Percentiles rank a stretch among this genome's conserved stretches.
phyloP scores from a whole-genome alignment of 257 asterid genomes.

The Solanum tarapatanum region DNA sequence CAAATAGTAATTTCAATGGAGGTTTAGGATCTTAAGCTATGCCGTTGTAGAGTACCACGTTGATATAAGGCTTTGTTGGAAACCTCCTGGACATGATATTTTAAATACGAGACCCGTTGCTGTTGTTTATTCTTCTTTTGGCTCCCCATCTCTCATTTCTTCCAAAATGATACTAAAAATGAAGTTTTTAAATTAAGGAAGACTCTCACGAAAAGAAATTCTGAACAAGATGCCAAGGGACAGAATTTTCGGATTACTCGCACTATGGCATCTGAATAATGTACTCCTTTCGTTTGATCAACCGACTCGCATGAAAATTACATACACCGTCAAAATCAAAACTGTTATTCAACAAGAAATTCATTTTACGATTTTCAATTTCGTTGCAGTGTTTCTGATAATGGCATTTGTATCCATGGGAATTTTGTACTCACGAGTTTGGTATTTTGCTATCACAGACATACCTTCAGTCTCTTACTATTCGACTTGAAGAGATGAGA shows the following conservation, averaged over 20 bases:
- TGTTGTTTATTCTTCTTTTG: not conserved
- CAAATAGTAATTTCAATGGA: not conserved
- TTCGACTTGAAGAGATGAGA: conserved; percentile 93
- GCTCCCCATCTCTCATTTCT: not conserved
- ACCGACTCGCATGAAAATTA: not conserved
- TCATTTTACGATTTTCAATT: not conserved
- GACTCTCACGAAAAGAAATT: not conserved
- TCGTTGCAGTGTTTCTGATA: not conserved
- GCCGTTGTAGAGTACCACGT: not conserved
- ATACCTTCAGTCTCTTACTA: conserved; percentile 85
- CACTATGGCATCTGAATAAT: not conserved
- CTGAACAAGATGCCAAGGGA: not conserved
- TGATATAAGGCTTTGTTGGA: not conserved
- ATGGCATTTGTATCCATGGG: not conserved
- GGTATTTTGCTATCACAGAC: conserved; percentile 38
- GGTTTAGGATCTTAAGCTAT: not conserved
- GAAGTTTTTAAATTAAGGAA: not conserved
- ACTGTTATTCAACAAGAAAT: not conserved
- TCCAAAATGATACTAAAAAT: not conserved
- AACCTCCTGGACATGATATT: not conserved
- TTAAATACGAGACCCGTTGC: not conserved
- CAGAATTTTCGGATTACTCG: not conserved
- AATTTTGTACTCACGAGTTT: not conserved
- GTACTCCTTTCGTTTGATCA: not conserved
- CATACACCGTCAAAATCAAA: not conserved